phyloP scores from a whole-genome alignment of 768 basidiomycete species.

The Xerocomellus amylosporus region DNA sequence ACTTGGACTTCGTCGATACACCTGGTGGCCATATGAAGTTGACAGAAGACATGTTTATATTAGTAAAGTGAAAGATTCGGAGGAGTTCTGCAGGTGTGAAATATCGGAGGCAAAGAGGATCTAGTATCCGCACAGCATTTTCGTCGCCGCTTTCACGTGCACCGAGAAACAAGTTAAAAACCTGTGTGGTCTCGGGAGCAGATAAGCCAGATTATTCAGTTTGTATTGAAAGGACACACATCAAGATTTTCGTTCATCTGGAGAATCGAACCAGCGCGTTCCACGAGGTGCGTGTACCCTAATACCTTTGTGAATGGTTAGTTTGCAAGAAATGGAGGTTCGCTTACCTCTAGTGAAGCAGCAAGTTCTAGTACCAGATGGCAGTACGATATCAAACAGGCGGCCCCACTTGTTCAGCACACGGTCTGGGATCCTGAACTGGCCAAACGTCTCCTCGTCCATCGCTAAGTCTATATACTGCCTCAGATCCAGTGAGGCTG shows the following conservation, averaged over 20 bases:
- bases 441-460: constrained; percentile 19
- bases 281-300: constrained; percentile 78
- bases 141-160: constrained; percentile 40
- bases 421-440: constrained; percentile 52
- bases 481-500: constrained; percentile 4
- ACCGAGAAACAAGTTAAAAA: constrained; percentile 54
- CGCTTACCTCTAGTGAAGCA: constrained; percentile 75
- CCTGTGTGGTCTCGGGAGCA: constrained; percentile 51
- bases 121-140: constrained; percentile 52
- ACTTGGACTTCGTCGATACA: constrained; percentile 66
- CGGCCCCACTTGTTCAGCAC: constrained; percentile 73
- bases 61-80: constrained; percentile 59
- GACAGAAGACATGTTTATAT: constrained; percentile 1
- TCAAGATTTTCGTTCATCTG: constrained; percentile 67
- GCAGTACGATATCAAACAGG: constrained; percentile 75
- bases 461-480: constrained; percentile 11
- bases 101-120: constrained; percentile 64
- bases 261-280: constrained; percentile 74
- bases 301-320: not conserved
- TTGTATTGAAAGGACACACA: constrained; percentile 36
- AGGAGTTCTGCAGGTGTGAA: constrained; percentile 73
- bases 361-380: constrained; percentile 60
- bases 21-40: constrained; percentile 61
- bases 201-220: not conserved
- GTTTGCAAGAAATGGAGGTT: not conserved